Evolutionary conservation across 192 early-diverging fungal species (phyloP).

Genomic region (Dissophora globulifera): DNA sequence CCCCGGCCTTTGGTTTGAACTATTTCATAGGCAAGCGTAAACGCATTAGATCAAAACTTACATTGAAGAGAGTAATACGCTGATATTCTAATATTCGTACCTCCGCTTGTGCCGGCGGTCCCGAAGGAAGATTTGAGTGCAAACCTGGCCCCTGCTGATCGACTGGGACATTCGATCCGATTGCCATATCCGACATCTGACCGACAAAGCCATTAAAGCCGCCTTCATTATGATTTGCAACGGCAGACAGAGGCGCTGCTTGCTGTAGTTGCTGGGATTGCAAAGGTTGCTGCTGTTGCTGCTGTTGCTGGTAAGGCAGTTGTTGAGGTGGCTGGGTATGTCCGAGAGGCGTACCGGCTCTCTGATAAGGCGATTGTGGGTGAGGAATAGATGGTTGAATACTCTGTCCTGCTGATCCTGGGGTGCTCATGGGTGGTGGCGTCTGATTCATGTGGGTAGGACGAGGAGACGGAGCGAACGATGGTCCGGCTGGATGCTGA

Average conservation of each 20-base stretch:
- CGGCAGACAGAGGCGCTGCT: background rate
- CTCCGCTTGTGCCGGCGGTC: constrained; percentile 23
- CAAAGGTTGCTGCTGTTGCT: constrained; percentile 18
- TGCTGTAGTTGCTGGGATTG: constrained; percentile 18
- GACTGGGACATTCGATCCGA: constrained; percentile 16
- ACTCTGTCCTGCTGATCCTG: constrained; percentile 17
- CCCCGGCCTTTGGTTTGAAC: constrained; percentile 37
- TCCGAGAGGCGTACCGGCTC: constrained; percentile 31
- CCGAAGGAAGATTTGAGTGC: constrained; percentile 21
- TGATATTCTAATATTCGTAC: constrained; percentile 8
- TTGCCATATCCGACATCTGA: constrained; percentile 37
- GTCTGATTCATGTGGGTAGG: constrained; percentile 17
- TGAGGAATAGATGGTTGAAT: constrained; percentile 25
- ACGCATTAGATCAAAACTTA: no score
- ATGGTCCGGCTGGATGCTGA: constrained; percentile 2
- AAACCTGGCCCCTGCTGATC: constrained; percentile 28
- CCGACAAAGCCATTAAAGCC: constrained; percentile 20
- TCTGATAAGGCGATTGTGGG: constrained; percentile 17
- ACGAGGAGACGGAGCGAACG: constrained; percentile 30
- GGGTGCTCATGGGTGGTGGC: constrained; percentile 21
- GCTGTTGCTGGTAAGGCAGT: background rate
- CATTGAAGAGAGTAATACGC: background rate
- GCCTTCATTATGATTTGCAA: constrained; percentile 28
- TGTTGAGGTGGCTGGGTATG: constrained; percentile 24
- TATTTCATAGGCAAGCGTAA: no score